Conservation (phyloP, 1,139 yeast genomes). For the Saccharomyces hybrid region DNA sequence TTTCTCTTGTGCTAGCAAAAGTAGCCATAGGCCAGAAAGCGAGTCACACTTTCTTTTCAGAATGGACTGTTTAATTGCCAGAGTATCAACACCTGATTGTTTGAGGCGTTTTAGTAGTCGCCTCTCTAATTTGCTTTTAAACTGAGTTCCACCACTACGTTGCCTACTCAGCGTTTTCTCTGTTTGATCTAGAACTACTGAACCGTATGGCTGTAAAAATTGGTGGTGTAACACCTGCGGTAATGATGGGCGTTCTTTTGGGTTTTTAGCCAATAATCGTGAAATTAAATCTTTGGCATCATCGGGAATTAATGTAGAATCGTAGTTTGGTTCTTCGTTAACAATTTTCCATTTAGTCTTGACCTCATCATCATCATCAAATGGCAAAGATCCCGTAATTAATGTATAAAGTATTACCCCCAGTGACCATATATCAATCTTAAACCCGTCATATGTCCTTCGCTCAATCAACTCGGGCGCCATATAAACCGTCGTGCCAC, state of each 20-base stretch:
- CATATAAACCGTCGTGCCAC: slow-evolving; percentile 95
- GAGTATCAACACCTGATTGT: slow-evolving; percentile 60
- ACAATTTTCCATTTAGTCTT: slow-evolving; percentile 56
- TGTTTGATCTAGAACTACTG: slow-evolving; percentile 36
- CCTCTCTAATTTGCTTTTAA: slow-evolving; percentile 56
- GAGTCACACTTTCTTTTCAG: slow-evolving; percentile 61
- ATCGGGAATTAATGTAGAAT: slow-evolving; percentile 37
- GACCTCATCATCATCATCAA: slow-evolving; percentile 69
- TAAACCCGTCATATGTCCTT: slow-evolving; percentile 70
- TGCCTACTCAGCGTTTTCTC: slow-evolving; percentile 39
- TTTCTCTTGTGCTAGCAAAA: slow-evolving; percentile 59
- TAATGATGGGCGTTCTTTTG: slow-evolving; percentile 54
- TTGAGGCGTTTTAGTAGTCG: slow-evolving; percentile 56
- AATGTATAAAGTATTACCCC: slow-evolving; percentile 91
- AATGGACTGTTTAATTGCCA: slow-evolving; percentile 55
- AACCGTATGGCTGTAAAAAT: slow-evolving; percentile 48
- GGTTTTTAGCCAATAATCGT: slow-evolving; percentile 57
- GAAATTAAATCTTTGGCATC: slow-evolving; percentile 47
- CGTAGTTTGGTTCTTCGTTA: slow-evolving; percentile 49
- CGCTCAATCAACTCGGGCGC: slow-evolving; percentile 78
- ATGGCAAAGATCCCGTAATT: slow-evolving; percentile 85
- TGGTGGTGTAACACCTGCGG: slow-evolving; percentile 57
- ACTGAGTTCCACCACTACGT: slow-evolving; percentile 37
- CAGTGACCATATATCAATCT: slow-evolving; percentile 84
- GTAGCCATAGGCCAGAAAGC: slow-evolving; percentile 77